Evolutionary conservation across 2,329 filamentous ascomycete genomes (phyloP).

Genomic region (Trichocomaceae sp.): DNA sequence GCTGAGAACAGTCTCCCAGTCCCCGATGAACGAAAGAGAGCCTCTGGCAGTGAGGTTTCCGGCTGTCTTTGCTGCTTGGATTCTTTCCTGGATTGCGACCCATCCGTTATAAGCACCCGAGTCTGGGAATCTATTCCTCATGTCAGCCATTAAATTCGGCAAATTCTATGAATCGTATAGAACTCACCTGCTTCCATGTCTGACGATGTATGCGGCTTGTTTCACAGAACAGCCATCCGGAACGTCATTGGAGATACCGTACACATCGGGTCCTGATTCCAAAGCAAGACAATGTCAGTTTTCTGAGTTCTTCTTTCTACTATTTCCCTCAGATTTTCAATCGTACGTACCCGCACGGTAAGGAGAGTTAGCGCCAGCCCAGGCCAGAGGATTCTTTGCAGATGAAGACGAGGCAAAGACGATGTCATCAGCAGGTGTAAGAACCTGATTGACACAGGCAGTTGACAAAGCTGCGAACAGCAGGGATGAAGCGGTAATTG

Average conservation of each 20-base stretch:
- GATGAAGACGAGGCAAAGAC: background rate
- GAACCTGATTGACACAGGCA: background rate
- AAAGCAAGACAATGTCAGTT: background rate
- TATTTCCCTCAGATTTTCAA: background rate
- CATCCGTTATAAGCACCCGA: slow-evolving; percentile 54
- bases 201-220: slow-evolving; percentile 53
- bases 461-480: background rate
- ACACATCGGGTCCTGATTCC: slow-evolving; percentile 48
- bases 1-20: slow-evolving; percentile 54
- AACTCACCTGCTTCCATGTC: slow-evolving; percentile 55
- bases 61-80: slow-evolving; percentile 38
- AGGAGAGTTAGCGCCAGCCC: slow-evolving; percentile 50
- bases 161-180: background rate
- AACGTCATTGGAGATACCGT: slow-evolving; percentile 48
- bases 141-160: background rate
- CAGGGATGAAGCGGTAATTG: background rate
- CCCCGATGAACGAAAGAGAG: slow-evolving; percentile 50
- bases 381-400: slow-evolving; percentile 37
- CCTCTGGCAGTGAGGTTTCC: slow-evolving; percentile 48
- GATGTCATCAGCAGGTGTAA: background rate
- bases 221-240: slow-evolving; percentile 55
- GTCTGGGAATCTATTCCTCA: slow-evolving; percentile 40
- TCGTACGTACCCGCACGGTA: slow-evolving; percentile 43
- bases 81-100: slow-evolving; percentile 32
- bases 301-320: background rate